These are phyloP conservation scores for Zopfochytrium polystomum DNA, from an alignment of 371 early-diverging fungal genomes.

Conservation along the genomic window DNA sequence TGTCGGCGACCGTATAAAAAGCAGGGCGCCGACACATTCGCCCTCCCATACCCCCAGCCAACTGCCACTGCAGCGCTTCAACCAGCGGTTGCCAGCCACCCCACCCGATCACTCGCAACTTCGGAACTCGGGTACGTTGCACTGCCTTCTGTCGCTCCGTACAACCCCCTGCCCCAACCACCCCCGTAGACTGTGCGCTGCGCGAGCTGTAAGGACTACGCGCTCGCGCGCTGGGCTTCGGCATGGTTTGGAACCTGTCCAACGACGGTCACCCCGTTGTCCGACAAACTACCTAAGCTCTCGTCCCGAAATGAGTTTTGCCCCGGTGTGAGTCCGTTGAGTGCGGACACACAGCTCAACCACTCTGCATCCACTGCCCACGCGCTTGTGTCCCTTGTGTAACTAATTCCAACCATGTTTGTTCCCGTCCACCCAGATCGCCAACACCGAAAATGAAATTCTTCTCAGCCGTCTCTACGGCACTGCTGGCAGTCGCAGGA, in stretches of 20 bases:
- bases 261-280: not conserved
- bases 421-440: not conserved
- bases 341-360: not conserved
- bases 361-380: not conserved
- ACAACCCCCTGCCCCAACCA: not conserved
- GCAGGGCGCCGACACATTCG: not conserved
- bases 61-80: too few relatives aligned
- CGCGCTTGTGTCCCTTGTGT: not conserved
- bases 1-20: too few relatives aligned
- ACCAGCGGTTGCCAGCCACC: not conserved
- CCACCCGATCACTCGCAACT: not conserved
- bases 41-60: not conserved
- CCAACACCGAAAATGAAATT: conserved; percentile 7
- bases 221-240: not conserved
- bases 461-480: conserved; percentile 3
- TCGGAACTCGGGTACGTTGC: not conserved
- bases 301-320: not conserved
- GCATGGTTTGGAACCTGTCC: not conserved
- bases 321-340: not conserved
- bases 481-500: conserved; percentile 18
- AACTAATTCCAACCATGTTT: not conserved
- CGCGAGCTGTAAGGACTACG: not conserved
- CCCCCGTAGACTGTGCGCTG: too few relatives aligned
- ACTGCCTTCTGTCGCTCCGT: not conserved
- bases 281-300: not conserved